Percentiles rank a stretch among this genome's conserved stretches.
phyloP scores from a whole-genome alignment of 805 yeast genomes.

The Metschnikowia reukaufii region DNA sequence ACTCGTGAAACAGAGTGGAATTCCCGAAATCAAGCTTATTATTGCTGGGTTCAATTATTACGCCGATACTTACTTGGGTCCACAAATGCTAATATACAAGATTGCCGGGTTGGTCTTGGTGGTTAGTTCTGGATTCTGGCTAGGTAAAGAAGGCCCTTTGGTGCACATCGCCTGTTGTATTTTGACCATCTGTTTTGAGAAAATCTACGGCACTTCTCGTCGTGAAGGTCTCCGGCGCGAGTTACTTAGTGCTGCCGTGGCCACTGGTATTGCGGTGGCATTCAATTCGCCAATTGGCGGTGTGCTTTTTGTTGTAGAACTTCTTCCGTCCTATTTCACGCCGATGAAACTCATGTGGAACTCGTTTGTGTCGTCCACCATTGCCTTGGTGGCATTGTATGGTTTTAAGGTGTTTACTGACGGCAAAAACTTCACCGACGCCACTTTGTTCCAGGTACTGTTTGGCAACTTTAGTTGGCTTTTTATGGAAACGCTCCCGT shows the following conservation, averaged over 20 bases:
- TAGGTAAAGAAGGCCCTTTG: conserved; percentile 85
- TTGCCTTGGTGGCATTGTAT: conserved; percentile 60
- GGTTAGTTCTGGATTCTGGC: conserved; percentile 76
- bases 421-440: conserved; percentile 43
- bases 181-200: conserved; percentile 29
- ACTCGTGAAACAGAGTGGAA: conserved; percentile 53
- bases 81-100: conserved; percentile 54
- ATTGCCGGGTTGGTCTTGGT: conserved; percentile 59
- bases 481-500: conserved; percentile 67
- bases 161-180: conserved; percentile 75
- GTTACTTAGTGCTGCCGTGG: conserved; percentile 69
- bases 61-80: conserved; percentile 48
- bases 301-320: conserved; percentile 73
- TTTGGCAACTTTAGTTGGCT: conserved; percentile 73
- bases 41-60: conserved; percentile 61
- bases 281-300: conserved; percentile 90
- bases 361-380: conserved; percentile 75
- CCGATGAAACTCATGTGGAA: conserved; percentile 76
- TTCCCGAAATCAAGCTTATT: conserved; percentile 69
- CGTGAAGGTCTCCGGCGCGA: conserved; percentile 68
- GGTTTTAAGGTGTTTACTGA: conserved; percentile 42
- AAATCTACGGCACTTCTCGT: conserved; percentile 26
- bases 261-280: conserved; percentile 83
- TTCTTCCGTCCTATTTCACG: conserved; percentile 60
- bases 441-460: conserved; percentile 60